Conservation (phyloP, 345 rosid genomes). For the Eucalyptus sp. region DNA sequence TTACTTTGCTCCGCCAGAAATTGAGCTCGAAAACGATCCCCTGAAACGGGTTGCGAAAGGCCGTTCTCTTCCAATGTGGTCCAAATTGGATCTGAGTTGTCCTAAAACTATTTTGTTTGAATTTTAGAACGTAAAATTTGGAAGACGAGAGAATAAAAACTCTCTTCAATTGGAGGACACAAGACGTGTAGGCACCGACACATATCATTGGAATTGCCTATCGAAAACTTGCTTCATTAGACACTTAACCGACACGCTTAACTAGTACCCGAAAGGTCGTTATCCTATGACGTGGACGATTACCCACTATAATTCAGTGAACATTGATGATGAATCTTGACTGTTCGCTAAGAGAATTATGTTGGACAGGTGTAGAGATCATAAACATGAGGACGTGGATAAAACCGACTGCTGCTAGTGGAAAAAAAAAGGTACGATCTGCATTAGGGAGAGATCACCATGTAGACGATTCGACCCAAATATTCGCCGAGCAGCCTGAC, state of each 20-base stretch:
- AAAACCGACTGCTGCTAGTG: background rate
- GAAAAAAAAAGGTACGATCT: background rate
- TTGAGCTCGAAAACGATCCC: background rate
- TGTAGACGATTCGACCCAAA: background rate
- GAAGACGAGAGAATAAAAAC: accelerated
- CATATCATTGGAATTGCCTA: too few relatives aligned
- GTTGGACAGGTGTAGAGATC: background rate
- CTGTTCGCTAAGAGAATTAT: background rate
- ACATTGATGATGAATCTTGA: background rate
- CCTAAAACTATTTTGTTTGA: too few relatives aligned
- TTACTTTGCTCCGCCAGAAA: background rate
- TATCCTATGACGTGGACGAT: background rate
- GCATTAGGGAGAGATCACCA: background rate
- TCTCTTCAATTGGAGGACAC: accelerated
- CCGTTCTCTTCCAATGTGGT: accelerated
- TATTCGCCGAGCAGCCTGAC: background rate
- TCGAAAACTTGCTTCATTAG: too few relatives aligned
- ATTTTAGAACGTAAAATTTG: accelerated
- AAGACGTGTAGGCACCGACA: accelerated
- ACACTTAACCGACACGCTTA: too few relatives aligned
- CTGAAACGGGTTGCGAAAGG: background rate
- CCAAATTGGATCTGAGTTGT: too few relatives aligned
- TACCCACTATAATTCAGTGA: background rate
- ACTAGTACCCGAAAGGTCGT: too few relatives aligned
- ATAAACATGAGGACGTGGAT: background rate